phyloP scores from a whole-genome alignment of 192 early-diverging fungal species.

The Rhizoclosmatium sp. region DNA sequence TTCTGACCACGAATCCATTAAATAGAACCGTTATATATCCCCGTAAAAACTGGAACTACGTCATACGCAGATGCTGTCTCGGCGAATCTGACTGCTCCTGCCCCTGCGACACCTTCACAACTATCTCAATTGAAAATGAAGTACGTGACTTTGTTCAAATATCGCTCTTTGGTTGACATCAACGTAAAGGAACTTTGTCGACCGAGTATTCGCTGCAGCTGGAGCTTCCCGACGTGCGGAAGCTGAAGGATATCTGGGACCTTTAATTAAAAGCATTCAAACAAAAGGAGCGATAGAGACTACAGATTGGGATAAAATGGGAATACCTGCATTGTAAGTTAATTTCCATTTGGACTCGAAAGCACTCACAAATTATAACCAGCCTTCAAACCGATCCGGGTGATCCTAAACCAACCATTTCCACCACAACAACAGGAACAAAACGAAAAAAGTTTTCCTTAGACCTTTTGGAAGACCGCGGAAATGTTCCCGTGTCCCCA shows the following conservation, averaged over 20 bases:
- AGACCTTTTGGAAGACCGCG: slow-evolving; percentile 26
- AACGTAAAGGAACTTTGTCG: slow-evolving; percentile 5
- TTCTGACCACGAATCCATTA: neutral
- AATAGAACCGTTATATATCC: slow-evolving; percentile 4
- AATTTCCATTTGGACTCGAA: slow-evolving; percentile 11
- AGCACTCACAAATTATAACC: neutral
- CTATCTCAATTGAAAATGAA: neutral
- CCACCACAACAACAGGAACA: slow-evolving; percentile 22
- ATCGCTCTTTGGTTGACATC: neutral
- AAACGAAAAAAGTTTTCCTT: slow-evolving; percentile 48
- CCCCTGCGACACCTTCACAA: neutral
- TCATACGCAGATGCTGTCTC: neutral
- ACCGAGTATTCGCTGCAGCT: slow-evolving; percentile 30
- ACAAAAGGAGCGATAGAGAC: slow-evolving; percentile 52
- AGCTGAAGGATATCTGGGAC: slow-evolving; percentile 64
- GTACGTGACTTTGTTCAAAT: neutral
- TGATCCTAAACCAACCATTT: neutral
- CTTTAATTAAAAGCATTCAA: slow-evolving; percentile 60
- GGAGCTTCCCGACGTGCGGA: slow-evolving; percentile 23
- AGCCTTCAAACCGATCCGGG: neutral
- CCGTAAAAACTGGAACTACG: neutral
- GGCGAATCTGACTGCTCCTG: neutral
- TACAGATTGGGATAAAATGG: slow-evolving; percentile 76
- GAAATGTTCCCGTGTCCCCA: slow-evolving; percentile 3
- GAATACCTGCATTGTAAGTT: slow-evolving; percentile 65